Base-by-base conservation (phyloP, 129 eudicot species). In the Pseudognaphalium luteoalbum region DNA sequence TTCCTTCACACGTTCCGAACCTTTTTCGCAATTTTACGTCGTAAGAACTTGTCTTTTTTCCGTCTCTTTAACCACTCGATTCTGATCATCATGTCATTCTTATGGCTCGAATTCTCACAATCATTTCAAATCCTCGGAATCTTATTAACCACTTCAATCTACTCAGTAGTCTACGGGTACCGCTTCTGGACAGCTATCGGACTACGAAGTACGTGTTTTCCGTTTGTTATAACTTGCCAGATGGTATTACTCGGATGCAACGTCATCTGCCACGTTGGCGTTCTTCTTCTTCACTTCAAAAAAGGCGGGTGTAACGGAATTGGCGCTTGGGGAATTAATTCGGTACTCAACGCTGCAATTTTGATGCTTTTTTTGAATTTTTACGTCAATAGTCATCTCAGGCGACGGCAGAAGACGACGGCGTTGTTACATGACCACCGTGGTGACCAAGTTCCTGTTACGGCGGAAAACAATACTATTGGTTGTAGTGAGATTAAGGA, bases 301-400 rank as follows among this genome's bases (percentile, higher is more conserved):
- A 93, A 86, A 77, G 98, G 98, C 0, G 98, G 98, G 11, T 93
- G 98, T 73, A 93, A 93, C 41, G 98, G 98, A 21, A 93, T 93
- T 47, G 94, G 96, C 4, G 98, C 96, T 0, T 93, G 96, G 98
- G 79, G 86, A n/a, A 71, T 90, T 33, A 93, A 93, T 68, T 93
- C 98, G 19, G 90, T 90, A 16, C 86, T 93, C 50, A 93, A 93
- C 41, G 88, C 50, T 1, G 95, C 89, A 0, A 90, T 93, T 82
- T 41, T 90, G 70, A 6, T 90, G 4, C 82, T 93, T 12, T 85
- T 88, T 66, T 21, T 93, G 81, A 93, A 86, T 63, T 93, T 86
- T 71, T 90, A 88, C n/a, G 86, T 90, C 5, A 88, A 78, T 37
- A 84, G 83, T 50, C 85, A 82, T 77, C 74, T 88, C 4, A 37